Conservation (phyloP, 2,329 filamentous ascomycete genomes). For the Aspergillus pseudotamarii region DNA sequence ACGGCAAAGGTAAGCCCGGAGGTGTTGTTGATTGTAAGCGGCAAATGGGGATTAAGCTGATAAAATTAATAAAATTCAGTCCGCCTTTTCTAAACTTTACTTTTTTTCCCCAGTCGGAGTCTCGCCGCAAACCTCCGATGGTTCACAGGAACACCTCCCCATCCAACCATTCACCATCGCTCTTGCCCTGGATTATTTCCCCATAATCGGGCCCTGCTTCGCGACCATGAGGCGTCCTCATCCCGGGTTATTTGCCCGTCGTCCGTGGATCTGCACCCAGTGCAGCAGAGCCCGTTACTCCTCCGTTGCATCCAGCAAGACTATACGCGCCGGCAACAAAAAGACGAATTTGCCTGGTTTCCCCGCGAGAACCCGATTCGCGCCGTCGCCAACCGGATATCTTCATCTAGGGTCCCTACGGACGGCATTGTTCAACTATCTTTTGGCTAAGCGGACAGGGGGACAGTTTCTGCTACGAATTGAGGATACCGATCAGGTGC, state of each 20-base stretch:
- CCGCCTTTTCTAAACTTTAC: conserved; percentile 13
- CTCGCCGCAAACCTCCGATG: conserved; percentile 15
- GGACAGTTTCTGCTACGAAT: conserved; percentile 90
- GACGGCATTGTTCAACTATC: conserved; percentile 93
- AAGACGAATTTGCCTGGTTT: conserved; percentile 48
- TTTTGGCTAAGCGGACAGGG: conserved; percentile 83
- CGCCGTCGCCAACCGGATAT: conserved; percentile 92
- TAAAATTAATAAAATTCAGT: conserved; percentile 18
- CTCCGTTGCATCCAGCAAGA: conserved; percentile 21
- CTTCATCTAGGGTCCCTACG: conserved; percentile 88
- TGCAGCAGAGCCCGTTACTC: conserved; percentile 40
- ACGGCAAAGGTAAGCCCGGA: background rate
- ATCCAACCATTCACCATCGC: conserved; percentile 4
- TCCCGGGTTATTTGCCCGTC: conserved; percentile 29
- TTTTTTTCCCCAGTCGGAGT: conserved; percentile 14
- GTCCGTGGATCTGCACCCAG: conserved; percentile 40
- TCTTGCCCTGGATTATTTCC: conserved; percentile 1
- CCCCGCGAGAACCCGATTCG: conserved; percentile 81
- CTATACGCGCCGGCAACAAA: conserved; percentile 28
- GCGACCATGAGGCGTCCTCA: conserved; percentile 32
- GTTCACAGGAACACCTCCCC: background rate
- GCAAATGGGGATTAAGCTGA: background rate
- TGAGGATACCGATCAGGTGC: conserved; percentile 91
- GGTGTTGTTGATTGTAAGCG: background rate
- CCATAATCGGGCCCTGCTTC: background rate